Base-by-base conservation (phyloP, 2,329 filamentous ascomycete species). In the Gliomastix tumulicola region DNA sequence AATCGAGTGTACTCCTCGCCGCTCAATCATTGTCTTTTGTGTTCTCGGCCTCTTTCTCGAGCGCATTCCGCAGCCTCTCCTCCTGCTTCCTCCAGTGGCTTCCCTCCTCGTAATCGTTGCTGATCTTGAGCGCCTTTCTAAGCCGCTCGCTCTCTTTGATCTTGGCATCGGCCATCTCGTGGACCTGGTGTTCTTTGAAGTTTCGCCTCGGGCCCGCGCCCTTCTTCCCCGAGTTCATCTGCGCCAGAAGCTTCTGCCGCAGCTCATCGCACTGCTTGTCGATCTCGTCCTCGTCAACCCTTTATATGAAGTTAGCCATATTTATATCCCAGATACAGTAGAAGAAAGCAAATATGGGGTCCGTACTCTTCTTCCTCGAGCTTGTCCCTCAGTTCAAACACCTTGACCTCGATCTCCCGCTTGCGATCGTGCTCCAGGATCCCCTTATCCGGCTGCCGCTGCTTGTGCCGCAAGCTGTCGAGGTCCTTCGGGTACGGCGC, bases 101-200 rank as follows among this genome's bases (percentile, higher is more conserved):
- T 6, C 87, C 88, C 59, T 94, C 87, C 54, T 90, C 81, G 50
- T 92, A 92, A 56, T 90, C 75, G 54, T 82, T 82, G 54, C 81
- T 81, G 51, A 97, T 94, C 34, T 88, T 89, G 47, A 98, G 69
- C 7, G 92, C 92, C 60, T 73, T 85, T 45, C 90, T 70, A 56
- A 98, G 66, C 49, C 85, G 76, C 64, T 97, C 89, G 60, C 84
- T 95, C 71, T 98, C 92, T 57, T 87, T 84, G 48, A 94, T 90
- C 74, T 98, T 98, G 41, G 90, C 92, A 52, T 92, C 85, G 15
- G 92, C 92, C 57, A 95, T 73, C 64, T 97, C 92, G 66, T 98
- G 92, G 16, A 97, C 88, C 63, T 97, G 88, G 62, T 97, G 88
- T 46, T 81, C 73, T 65, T 97, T 98, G 45, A 97, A 72, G 9